A percentile compares a stretch with the other conserved stretches of the same genome.
Conservation (phyloP, 2,329 filamentous ascomycete genomes). For the Ophiobolus disseminans region DNA sequence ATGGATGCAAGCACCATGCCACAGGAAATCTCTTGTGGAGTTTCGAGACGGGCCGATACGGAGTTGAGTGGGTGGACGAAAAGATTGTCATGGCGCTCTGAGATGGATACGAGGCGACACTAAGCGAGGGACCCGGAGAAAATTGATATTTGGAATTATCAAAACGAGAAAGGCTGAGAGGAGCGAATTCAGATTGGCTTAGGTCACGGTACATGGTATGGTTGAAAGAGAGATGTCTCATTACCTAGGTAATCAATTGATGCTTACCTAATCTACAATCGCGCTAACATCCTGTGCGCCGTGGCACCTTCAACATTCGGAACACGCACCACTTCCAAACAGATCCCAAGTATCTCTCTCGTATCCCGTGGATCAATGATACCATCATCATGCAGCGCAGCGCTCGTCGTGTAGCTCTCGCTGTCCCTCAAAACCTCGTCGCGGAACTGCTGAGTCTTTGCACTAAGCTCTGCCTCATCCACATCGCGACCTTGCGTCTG, state of each 20-base stretch:
- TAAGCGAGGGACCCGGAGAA: too few relatives aligned
- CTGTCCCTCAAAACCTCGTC: constrained; percentile 40
- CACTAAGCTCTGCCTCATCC: constrained; percentile 32
- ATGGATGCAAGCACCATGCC: too few relatives aligned
- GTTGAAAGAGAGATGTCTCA: too few relatives aligned
- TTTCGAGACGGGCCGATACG: too few relatives aligned
- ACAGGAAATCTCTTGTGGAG: too few relatives aligned
- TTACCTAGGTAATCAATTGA: neutral
- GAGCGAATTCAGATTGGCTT: too few relatives aligned
- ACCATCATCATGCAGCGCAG: constrained; percentile 46
- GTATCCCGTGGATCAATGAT: constrained; percentile 51
- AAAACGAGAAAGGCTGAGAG: too few relatives aligned
- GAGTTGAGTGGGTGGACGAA: too few relatives aligned
- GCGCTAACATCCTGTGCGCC: constrained; percentile 34
- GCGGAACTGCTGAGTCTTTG: constrained; percentile 30
- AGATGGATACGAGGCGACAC: too few relatives aligned
- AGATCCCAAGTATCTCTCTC: constrained; percentile 48
- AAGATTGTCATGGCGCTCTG: too few relatives aligned
- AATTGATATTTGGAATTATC: too few relatives aligned
- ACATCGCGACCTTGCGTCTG: constrained; percentile 17
- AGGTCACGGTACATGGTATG: too few relatives aligned
- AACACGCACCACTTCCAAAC: constrained; percentile 42
- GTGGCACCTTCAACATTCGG: constrained; percentile 30
- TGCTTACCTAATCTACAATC: constrained; percentile 7
- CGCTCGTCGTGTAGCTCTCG: constrained; percentile 46